A percentile compares a stretch with the other conserved stretches of the same genome.
phyloP scores from a whole-genome alignment of 345 rosid genomes.

The Gossypium longicalyx region DNA sequence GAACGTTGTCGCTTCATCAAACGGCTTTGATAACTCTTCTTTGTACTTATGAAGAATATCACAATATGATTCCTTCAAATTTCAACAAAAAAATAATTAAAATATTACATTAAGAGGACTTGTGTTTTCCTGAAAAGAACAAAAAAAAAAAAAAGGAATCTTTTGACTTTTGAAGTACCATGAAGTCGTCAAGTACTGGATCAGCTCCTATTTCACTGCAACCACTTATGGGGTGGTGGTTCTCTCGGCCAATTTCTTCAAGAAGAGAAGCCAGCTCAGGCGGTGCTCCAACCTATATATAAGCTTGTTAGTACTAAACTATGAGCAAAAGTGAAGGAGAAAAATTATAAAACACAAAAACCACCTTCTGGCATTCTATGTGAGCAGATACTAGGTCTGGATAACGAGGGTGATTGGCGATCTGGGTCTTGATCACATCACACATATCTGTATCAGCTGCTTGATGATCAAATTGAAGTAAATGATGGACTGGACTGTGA shows the following conservation, averaged over 20 bases:
- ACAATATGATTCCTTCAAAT: slow-evolving; percentile 54
- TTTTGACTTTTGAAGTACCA: slow-evolving; percentile 31
- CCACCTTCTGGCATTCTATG: slow-evolving; percentile 60
- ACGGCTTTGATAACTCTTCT: slow-evolving; percentile 57
- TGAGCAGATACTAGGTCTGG: slow-evolving; percentile 54
- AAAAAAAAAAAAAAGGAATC: not conserved
- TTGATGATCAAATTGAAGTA: slow-evolving; percentile 23
- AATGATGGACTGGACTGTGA: slow-evolving; percentile 17
- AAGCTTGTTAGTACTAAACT: not conserved
- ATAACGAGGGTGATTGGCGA: slow-evolving; percentile 58
- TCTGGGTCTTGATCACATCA: slow-evolving; percentile 55
- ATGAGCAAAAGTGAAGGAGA: too few species aligned
- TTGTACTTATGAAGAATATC: slow-evolving; percentile 50
- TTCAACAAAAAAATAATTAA: not conserved
- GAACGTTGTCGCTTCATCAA: slow-evolving; percentile 55
- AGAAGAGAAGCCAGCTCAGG: slow-evolving; percentile 43
- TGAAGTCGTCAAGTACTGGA: slow-evolving; percentile 66
- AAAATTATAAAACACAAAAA: not conserved
- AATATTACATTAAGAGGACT: too few species aligned
- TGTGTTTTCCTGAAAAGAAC: too few species aligned
- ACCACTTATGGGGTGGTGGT: slow-evolving; percentile 16
- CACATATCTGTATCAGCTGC: slow-evolving; percentile 18
- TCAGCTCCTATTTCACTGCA: slow-evolving; percentile 46
- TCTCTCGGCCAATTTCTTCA: slow-evolving; percentile 42
- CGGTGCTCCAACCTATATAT: slow-evolving; percentile 57